Percentiles rank a stretch among this genome's conserved stretches.
Conservation (phyloP, 2,329 filamentous ascomycete species). For the Iodosphaeria phyllophila region DNA sequence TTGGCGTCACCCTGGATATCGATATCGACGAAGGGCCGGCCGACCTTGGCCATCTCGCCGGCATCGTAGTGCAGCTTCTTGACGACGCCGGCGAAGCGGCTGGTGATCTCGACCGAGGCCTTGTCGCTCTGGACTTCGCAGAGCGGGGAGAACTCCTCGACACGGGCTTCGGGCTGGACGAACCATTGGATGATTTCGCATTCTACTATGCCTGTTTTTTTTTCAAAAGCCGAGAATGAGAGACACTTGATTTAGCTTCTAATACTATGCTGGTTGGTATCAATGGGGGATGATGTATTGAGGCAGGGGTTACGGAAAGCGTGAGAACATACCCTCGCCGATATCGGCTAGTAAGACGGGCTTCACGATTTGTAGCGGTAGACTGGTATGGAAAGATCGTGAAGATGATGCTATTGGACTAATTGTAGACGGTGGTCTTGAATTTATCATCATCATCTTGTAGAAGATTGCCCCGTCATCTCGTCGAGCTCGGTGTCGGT, state of each 20-base stretch:
- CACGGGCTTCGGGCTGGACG: constrained; percentile 81
- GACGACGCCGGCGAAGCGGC: constrained; percentile 83
- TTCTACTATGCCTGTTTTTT: constrained; percentile 93
- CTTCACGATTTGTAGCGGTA: constrained; percentile 40
- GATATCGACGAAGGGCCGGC: constrained; percentile 86
- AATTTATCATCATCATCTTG: too few species aligned
- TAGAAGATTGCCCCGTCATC: too few species aligned
- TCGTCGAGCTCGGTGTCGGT: too few species aligned
- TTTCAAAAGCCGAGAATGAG: too few species aligned
- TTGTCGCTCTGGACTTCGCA: constrained; percentile 99
- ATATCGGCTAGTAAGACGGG: constrained; percentile 73
- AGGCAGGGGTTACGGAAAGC: constrained; percentile 6
- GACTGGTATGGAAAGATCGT: constrained; percentile 32
- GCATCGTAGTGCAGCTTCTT: constrained; percentile 93
- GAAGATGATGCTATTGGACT: too few species aligned
- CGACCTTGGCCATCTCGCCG: constrained; percentile 90
- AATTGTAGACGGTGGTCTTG: constrained; percentile 22
- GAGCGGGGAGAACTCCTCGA: constrained; percentile 94
- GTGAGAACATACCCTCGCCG: constrained; percentile 47
- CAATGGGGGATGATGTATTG: too few species aligned
- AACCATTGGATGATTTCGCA: constrained; percentile 99
- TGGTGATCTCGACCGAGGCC: constrained; percentile 79
- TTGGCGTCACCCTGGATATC: constrained; percentile 69
- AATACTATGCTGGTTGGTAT: too few species aligned
- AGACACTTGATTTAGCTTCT: too few species aligned